Evolutionary conservation across 768 basidiomycete genomes (phyloP), one percentile per base, ranked within the genome.

Genomic region (Scleroderma citrinum): DNA sequence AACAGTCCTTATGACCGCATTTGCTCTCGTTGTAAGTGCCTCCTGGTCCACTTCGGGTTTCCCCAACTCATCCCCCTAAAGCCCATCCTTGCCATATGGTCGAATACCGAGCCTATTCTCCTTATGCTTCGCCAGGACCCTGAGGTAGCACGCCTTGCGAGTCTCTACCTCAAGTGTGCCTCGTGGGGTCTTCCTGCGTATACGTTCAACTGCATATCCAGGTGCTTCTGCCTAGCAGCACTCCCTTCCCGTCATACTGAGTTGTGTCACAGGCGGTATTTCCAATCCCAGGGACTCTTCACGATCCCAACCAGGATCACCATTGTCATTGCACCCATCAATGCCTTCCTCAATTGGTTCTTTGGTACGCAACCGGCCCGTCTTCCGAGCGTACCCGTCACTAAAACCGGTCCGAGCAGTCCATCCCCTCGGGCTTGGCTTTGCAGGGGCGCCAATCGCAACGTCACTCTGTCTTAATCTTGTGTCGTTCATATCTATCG

Each of bases 371-470:
- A 11, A 44, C 11, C 17, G n/a, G 19, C 5, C n/a, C 12, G 37
- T 51, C 43, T 44, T 37, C 41, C n/a, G 21, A 16, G 37, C 30
- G 37, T 24, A 24, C 8, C 29, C n/a, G 17, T 53, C 43, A 58
- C n/a, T 45, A 17, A n/a, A 23, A 24, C 23, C 24, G 17, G 19
- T 44, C 30, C 34, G 17, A 23, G 0, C 36, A 67, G 65, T 67
- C 1, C 59, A 77, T 31, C 71, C 80, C 4, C 70, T 96, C 48
- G 75, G 87, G 13, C 72, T 97, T 3, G 94, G 94, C 1, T 99
- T 90, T 67, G 81, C 88, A 45, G 95, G 95, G 13, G 95, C 93
- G 3, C 95, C 95, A 0, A 74, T 97, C 17, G 87, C 94, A 2
- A 92, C 92, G 2, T 83, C 87, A 0, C 75, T 94, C 40, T 88